A percentile compares a stretch with the other conserved stretches of the same genome.
phyloP scores from a whole-genome alignment of 2,329 filamentous ascomycete species.

The Arthrocladium fulminans region DNA sequence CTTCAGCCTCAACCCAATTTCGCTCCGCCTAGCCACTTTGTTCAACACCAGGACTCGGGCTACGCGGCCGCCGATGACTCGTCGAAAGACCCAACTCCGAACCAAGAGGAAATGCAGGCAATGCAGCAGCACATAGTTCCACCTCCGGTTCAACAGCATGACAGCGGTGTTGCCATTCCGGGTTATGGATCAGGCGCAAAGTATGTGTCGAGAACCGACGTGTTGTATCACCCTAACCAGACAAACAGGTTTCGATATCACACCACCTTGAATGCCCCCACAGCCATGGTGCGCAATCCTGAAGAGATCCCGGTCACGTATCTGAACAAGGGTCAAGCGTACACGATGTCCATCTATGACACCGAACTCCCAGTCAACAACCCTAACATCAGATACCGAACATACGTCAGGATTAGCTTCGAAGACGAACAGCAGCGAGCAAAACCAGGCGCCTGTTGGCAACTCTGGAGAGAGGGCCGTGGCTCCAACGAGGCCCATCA shows the following conservation, averaged over 20 bases:
- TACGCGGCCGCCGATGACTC: slow-evolving; percentile 69
- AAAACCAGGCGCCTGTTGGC: slow-evolving; percentile 76
- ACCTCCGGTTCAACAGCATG: slow-evolving; percentile 28
- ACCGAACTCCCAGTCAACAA: slow-evolving; percentile 55
- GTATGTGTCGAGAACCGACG: slow-evolving; percentile 24
- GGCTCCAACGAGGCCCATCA: slow-evolving; percentile 95
- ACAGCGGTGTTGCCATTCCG: slow-evolving; percentile 23
- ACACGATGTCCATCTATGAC: slow-evolving; percentile 76
- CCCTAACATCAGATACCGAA: slow-evolving; percentile 64
- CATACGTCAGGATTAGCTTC: slow-evolving; percentile 89
- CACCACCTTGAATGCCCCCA: slow-evolving; percentile 82
- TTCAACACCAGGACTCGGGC: slow-evolving; percentile 63
- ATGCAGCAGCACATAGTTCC: slow-evolving; percentile 15
- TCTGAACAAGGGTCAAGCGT: slow-evolving; percentile 93
- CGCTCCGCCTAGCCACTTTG: slow-evolving; percentile 53
- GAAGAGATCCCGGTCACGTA: slow-evolving; percentile 97
- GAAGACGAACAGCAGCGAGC: slow-evolving; percentile 89
- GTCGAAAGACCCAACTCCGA: slow-evolving; percentile 43
- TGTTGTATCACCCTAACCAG: slow-evolving; percentile 20
- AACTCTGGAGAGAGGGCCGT: slow-evolving; percentile 89
- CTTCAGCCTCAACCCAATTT: slow-evolving; percentile 42
- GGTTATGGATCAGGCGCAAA: slow-evolving; percentile 44
- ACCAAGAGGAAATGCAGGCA: slow-evolving; percentile 15
- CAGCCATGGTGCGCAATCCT: slow-evolving; percentile 83
- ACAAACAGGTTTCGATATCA: slow-evolving; percentile 68